Percentiles rank a stretch among this genome's conserved stretches.
Conservation (phyloP, 176 grass and related monocot species). For the Oryza officinalis region DNA sequence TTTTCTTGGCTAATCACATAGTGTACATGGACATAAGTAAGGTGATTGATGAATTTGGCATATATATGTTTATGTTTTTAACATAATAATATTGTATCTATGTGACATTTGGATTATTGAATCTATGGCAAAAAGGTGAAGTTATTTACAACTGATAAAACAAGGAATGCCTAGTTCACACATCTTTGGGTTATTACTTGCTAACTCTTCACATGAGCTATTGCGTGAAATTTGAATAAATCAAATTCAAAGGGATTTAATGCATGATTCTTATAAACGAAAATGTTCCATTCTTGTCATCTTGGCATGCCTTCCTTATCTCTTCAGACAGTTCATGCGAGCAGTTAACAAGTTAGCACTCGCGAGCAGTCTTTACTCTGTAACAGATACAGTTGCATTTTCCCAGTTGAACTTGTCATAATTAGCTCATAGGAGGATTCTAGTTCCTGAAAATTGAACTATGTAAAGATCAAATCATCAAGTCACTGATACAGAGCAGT, state of each 20-base stretch:
- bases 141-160: neutral
- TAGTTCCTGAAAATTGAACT: neutral
- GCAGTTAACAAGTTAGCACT: neutral
- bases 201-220: neutral
- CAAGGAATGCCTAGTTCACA: neutral
- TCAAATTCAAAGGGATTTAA: neutral
- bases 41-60: neutral
- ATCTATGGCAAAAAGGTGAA: conserved; percentile 1
- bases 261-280: neutral
- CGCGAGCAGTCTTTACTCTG: neutral
- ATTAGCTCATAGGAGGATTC: neutral
- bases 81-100: neutral
- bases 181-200: neutral
- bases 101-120: neutral
- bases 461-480: neutral
- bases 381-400: neutral
- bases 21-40: neutral
- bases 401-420: no score
- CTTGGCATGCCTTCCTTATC: neutral
- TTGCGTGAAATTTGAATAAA: neutral
- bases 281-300: neutral
- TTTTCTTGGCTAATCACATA: neutral
- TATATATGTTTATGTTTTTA: conserved; percentile 5
- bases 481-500: neutral
- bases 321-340: neutral